Percentiles rank a stretch among this genome's conserved stretches.
phyloP scores from a whole-genome alignment of 1,284 basidiomycete genomes.

The Heterobasidion occidentale region DNA sequence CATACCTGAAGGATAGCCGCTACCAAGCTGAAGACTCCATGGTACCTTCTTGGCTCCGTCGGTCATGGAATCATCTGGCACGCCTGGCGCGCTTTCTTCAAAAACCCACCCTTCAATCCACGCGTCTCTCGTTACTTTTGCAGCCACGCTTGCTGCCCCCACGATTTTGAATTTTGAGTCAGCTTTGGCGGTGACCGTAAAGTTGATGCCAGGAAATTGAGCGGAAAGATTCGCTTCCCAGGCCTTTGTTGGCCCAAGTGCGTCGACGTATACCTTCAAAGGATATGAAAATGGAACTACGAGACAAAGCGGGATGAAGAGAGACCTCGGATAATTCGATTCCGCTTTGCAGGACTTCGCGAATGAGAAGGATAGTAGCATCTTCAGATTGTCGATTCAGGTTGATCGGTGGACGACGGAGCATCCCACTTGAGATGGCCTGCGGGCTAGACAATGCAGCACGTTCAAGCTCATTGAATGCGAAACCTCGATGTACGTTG shows the following conservation, averaged over 20 bases:
- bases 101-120: constrained; percentile 85
- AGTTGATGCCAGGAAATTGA: constrained; percentile 75
- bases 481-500: background rate
- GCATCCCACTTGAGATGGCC: constrained; percentile 89
- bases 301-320: background rate
- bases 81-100: constrained; percentile 39
- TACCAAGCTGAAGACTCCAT: constrained; percentile 51
- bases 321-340: constrained; percentile 77
- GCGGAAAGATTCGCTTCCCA: constrained; percentile 79
- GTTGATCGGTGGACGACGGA: constrained; percentile 77
- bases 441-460: constrained; percentile 57
- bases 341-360: constrained; percentile 73
- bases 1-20: constrained; percentile 84
- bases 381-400: constrained; percentile 91
- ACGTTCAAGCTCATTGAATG: background rate
- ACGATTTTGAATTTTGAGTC: constrained; percentile 96
- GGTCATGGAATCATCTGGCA: background rate
- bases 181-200: constrained; percentile 90
- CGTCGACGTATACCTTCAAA: constrained; percentile 87
- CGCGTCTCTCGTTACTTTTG: constrained; percentile 92
- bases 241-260: constrained; percentile 81
- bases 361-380: constrained; percentile 85
- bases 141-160: constrained; percentile 92
- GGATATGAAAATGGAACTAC: background rate
- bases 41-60: constrained; percentile 8